Evolutionary conservation across 2,329 filamentous ascomycete species (phyloP).

Genomic region (Aspergillus luchuensis): DNA sequence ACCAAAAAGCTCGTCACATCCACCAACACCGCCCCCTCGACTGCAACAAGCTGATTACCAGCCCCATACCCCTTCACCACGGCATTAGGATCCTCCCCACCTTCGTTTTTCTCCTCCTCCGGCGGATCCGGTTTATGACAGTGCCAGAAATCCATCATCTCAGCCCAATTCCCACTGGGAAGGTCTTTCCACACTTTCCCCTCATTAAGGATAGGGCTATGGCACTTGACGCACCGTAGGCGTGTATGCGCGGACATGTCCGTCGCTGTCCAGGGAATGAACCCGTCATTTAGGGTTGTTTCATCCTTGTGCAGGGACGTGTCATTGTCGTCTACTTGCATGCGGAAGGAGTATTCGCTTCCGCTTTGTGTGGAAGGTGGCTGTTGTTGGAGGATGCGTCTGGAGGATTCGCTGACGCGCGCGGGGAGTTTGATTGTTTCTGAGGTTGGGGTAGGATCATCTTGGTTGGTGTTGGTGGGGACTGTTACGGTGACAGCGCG

Average conservation of each 20-base stretch:
- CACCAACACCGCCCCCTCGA: slow-evolving; percentile 70
- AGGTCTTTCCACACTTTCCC: slow-evolving; percentile 78
- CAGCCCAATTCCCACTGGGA: slow-evolving; percentile 95
- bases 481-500: slow-evolving; percentile 32
- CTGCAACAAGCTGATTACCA: slow-evolving; percentile 69
- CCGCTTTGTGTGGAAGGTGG: not conserved
- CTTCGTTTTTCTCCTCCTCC: slow-evolving; percentile 40
- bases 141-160: slow-evolving; percentile 99
- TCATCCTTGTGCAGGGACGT: slow-evolving; percentile 3
- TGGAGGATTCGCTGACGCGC: slow-evolving; percentile 33
- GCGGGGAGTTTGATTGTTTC: slow-evolving; percentile 54
- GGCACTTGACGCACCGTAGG: slow-evolving; percentile 45
- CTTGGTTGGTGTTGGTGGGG: slow-evolving; percentile 29
- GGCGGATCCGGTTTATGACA: slow-evolving; percentile 81
- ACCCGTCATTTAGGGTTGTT: slow-evolving; percentile 24
- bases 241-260: slow-evolving; percentile 37
- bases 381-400: slow-evolving; percentile 20
- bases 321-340: slow-evolving; percentile 50
- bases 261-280: slow-evolving; percentile 43
- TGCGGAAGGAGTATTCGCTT: slow-evolving; percentile 53
- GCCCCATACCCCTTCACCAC: slow-evolving; percentile 78
- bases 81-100: slow-evolving; percentile 50
- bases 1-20: slow-evolving; percentile 79
- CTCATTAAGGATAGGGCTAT: slow-evolving; percentile 29
- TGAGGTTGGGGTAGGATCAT: slow-evolving; percentile 13